phyloP scores from a whole-genome alignment of 2,329 filamentous ascomycete genomes.

The Didymosphaeria variabile region DNA sequence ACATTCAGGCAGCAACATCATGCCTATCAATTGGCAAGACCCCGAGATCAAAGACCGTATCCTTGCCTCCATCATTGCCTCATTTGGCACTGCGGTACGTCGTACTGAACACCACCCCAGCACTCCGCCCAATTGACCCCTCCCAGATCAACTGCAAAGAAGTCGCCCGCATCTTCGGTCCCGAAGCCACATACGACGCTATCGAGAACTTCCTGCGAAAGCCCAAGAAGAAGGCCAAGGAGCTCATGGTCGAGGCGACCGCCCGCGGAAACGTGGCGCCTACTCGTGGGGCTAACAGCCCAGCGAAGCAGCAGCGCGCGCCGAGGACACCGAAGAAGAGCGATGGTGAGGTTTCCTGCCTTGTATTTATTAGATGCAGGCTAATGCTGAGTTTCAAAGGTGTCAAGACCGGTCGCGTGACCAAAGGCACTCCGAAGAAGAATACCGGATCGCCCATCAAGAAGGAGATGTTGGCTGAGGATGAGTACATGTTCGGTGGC shows the following conservation, averaged over 20 bases:
- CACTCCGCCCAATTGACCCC: neutral
- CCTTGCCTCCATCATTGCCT: conserved; percentile 52
- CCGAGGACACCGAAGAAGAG: conserved; percentile 16
- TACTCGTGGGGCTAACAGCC: conserved; percentile 5
- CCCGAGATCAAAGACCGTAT: conserved; percentile 50
- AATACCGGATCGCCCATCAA: conserved; percentile 12
- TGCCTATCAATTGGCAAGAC: conserved; percentile 51
- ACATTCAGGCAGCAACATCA: conserved; percentile 20
- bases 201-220: conserved; percentile 58
- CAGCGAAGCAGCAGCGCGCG: conserved; percentile 16
- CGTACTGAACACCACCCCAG: neutral
- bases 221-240: conserved; percentile 53
- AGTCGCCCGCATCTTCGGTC: conserved; percentile 57
- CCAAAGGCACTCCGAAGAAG: conserved; percentile 24
- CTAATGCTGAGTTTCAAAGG: neutral
- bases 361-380: neutral
- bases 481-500: conserved; percentile 6
- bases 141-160: conserved; percentile 53
- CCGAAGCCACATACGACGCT: conserved; percentile 58
- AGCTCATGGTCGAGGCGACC: conserved; percentile 34
- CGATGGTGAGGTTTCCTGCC: conserved; percentile 19
- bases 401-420: conserved; percentile 26
- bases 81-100: conserved; percentile 42
- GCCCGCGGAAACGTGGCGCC: conserved; percentile 15
- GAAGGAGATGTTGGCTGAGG: conserved; percentile 20